Evolutionary conservation across 352 stramenopile species (phyloP).

Genomic region (Phytopythium vexans): DNA sequence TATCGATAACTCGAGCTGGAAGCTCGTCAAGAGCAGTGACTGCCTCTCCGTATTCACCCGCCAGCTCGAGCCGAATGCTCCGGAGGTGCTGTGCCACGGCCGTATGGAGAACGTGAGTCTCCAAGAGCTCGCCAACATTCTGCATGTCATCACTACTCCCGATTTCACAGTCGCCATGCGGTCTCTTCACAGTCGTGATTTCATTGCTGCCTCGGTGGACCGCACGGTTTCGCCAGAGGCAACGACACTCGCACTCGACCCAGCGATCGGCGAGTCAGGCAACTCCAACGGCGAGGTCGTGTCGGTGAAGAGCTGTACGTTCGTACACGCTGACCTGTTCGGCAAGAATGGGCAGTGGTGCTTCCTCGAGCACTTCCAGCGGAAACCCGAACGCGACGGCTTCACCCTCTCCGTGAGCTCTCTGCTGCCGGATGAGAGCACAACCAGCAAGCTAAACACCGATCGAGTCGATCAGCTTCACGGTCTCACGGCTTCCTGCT

Average conservation of each 20-base stretch:
- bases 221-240: conserved; percentile 7
- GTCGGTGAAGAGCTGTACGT: conserved; percentile 35
- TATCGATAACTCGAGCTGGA: no score
- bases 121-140: conserved; percentile 21
- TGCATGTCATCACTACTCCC: conserved; percentile 18
- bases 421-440: conserved; percentile 21
- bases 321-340: conserved; percentile 27
- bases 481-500: conserved; percentile 23
- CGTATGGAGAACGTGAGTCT: no score
- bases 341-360: conserved; percentile 45
- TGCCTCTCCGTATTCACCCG: no score
- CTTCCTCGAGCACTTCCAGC: conserved; percentile 45
- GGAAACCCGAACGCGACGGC: conserved; percentile 7
- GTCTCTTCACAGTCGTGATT: conserved; percentile 24
- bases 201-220: conserved; percentile 49
- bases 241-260: no score
- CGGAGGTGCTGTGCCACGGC: no score
- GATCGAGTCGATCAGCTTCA: conserved; percentile 38
- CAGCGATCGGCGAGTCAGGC: not conserved
- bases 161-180: conserved; percentile 36
- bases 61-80: no score
- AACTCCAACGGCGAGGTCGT: conserved; percentile 9
- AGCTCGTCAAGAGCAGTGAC: no score
- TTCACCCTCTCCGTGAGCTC: conserved; percentile 30
- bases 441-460: conserved; percentile 17